A percentile compares a stretch with the other conserved stretches of the same genome.
These are phyloP conservation scores for Microsporum canis DNA, from an alignment of 2,329 filamentous ascomycete genomes.

Conservation along the genomic window DNA sequence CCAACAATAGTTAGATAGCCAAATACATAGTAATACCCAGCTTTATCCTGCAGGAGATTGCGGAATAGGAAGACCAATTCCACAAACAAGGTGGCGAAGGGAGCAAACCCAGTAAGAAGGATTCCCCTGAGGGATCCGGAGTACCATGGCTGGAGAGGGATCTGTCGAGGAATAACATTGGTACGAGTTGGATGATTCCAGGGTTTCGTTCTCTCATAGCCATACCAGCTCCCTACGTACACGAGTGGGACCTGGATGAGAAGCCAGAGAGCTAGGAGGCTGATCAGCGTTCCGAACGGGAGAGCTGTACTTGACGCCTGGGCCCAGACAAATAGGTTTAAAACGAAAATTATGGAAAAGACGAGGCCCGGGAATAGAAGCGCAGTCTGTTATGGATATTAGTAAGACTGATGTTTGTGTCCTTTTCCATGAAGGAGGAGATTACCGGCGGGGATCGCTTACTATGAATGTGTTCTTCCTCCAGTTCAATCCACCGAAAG, in stretches of 20 bases:
- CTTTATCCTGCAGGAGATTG: conserved; percentile 82
- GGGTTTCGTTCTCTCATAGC: conserved; percentile 52
- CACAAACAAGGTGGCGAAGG: conserved; percentile 80
- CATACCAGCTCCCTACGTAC: conserved; percentile 67
- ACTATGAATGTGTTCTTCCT: conserved; percentile 60
- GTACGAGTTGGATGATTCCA: conserved; percentile 81
- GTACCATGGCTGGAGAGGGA: conserved; percentile 69
- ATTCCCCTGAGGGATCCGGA: conserved; percentile 51
- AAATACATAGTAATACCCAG: conserved; percentile 84
- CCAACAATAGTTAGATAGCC: conserved; percentile 69
- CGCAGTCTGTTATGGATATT: conserved; percentile 44
- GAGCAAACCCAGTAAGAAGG: conserved; percentile 63
- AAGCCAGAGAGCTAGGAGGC: conserved; percentile 65
- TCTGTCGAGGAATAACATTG: conserved; percentile 56
- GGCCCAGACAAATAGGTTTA: conserved; percentile 84
- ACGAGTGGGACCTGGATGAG: conserved; percentile 78
- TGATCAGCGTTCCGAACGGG: conserved; percentile 67
- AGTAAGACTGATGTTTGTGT: neutral
- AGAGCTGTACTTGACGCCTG: conserved; percentile 81
- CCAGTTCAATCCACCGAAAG: conserved; percentile 65
- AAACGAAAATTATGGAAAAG: conserved; percentile 62
- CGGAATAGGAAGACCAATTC: conserved; percentile 80
- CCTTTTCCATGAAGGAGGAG: conserved; percentile 12
- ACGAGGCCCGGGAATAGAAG: conserved; percentile 66
- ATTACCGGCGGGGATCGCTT: conserved; percentile 15